phyloP scores from a whole-genome alignment of 1,284 basidiomycete genomes.

The Takashimella tepidaria region DNA sequence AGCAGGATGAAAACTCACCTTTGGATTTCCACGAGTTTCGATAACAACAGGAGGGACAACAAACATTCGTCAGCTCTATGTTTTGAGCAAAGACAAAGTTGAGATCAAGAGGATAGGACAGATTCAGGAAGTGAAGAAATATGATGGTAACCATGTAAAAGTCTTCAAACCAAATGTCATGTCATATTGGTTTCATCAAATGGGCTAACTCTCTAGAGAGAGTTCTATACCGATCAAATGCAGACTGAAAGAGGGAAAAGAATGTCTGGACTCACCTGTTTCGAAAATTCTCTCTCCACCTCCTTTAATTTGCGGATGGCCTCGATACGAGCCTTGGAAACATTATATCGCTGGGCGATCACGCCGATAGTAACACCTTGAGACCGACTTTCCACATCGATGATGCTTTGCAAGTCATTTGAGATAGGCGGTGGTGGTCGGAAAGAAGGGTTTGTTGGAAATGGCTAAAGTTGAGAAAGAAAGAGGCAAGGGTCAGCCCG shows the following conservation, averaged over 20 bases:
- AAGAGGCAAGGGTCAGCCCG: neutral
- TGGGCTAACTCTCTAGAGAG: conserved; percentile 6
- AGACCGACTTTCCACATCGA: conserved; percentile 25
- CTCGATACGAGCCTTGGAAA: conserved; percentile 44
- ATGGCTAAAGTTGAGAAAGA: conserved; percentile 30
- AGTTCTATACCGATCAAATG: conserved; percentile 1
- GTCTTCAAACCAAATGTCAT: conserved; percentile 49
- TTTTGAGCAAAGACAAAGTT: neutral
- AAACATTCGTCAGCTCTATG: too few relatives aligned
- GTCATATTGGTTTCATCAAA: conserved; percentile 46
- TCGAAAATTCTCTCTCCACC: conserved; percentile 38
- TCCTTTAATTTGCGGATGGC: conserved; percentile 44
- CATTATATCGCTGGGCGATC: conserved; percentile 35
- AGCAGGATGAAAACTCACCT: conserved; percentile 38
- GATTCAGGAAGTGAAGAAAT: conserved; percentile 50
- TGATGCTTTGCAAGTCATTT: conserved; percentile 33
- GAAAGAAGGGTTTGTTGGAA: conserved; percentile 43
- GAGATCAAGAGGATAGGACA: conserved; percentile 1
- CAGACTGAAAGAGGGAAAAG: neutral
- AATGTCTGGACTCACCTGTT: conserved; percentile 36
- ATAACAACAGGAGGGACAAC: neutral
- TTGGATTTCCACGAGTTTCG: conserved; percentile 4
- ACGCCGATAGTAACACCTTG: conserved; percentile 27
- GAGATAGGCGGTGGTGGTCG: conserved; percentile 44
- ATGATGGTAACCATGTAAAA: conserved; percentile 42